Conservation (phyloP, 192 early-diverging fungal species). For the Fimicolochytrium jonesii region DNA sequence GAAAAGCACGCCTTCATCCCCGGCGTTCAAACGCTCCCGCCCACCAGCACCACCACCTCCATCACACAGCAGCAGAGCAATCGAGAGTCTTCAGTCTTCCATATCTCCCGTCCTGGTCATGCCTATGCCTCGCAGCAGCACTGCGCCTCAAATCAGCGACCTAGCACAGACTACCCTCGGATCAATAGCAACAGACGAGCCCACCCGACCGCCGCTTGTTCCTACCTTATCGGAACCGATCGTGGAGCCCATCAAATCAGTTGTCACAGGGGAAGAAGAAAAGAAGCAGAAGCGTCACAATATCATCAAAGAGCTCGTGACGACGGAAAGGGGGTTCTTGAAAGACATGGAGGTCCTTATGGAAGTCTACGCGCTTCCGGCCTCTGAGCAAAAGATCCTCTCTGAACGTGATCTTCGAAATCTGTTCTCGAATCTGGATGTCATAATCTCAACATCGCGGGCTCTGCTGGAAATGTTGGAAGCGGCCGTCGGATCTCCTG, state of each 20-base stretch:
- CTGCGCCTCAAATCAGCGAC: no score
- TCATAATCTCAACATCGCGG: conserved; percentile 63
- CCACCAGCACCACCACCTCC: conserved; percentile 7
- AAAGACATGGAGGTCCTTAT: conserved; percentile 72
- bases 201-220: no score
- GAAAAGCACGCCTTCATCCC: conserved; percentile 4
- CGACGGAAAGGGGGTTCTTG: conserved; percentile 70
- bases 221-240: no score
- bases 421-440: conserved; percentile 76
- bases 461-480: conserved; percentile 65
- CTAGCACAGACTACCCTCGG: no score
- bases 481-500: conserved; percentile 42
- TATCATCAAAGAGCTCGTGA: conserved; percentile 70
- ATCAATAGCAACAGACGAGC: no score
- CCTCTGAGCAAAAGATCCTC: conserved; percentile 38
- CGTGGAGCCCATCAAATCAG: no score
- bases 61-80: not conserved
- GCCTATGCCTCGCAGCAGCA: not conserved
- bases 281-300: conserved; percentile 55
- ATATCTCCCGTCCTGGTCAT: not conserved
- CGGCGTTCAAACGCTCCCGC: conserved; percentile 20
- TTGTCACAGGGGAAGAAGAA: not conserved
- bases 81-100: not conserved
- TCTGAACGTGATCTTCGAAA: conserved; percentile 59
- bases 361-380: conserved; percentile 61